Percentiles rank a stretch among this genome's conserved stretches.
phyloP scores from a whole-genome alignment of 192 early-diverging fungal genomes.

The Kickxella alabastrina region DNA sequence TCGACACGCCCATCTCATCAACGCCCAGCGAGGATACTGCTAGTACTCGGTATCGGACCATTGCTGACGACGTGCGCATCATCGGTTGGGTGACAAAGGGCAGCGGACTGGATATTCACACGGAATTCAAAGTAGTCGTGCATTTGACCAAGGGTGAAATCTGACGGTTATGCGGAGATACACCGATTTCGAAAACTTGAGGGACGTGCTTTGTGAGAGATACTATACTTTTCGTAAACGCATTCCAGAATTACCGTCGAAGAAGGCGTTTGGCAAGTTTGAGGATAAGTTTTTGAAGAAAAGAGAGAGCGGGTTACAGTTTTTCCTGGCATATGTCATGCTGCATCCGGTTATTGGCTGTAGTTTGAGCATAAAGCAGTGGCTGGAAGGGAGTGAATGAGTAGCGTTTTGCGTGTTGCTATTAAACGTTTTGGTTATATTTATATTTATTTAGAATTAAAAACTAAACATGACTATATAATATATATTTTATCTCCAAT shows the following conservation, averaged over 20 bases:
- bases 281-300: constrained; percentile 47
- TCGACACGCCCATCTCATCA: neutral
- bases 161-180: constrained; percentile 46
- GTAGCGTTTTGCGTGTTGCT: too few relatives aligned
- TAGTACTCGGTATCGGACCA: constrained; percentile 10
- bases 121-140: constrained; percentile 43
- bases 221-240: constrained; percentile 41
- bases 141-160: constrained; percentile 28
- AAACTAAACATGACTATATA: too few relatives aligned
- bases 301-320: constrained; percentile 51
- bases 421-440: too few relatives aligned
- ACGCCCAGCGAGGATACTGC: neutral
- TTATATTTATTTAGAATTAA: too few relatives aligned
- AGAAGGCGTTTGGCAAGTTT: constrained; percentile 52
- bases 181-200: constrained; percentile 45
- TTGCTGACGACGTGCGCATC: constrained; percentile 46
- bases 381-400: too few relatives aligned
- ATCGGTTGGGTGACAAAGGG: constrained; percentile 44
- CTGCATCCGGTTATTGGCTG: constrained; percentile 52
- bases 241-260: constrained; percentile 39
- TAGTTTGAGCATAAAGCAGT: constrained; percentile 37
- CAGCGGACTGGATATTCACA: constrained; percentile 46
- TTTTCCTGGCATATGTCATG: constrained; percentile 50
- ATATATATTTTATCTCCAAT: too few relatives aligned
- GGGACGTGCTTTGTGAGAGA: constrained; percentile 29